These are phyloP conservation scores for Petunia hybrid DNA, from an alignment of 305 asterid genomes.

Conservation along the genomic window DNA sequence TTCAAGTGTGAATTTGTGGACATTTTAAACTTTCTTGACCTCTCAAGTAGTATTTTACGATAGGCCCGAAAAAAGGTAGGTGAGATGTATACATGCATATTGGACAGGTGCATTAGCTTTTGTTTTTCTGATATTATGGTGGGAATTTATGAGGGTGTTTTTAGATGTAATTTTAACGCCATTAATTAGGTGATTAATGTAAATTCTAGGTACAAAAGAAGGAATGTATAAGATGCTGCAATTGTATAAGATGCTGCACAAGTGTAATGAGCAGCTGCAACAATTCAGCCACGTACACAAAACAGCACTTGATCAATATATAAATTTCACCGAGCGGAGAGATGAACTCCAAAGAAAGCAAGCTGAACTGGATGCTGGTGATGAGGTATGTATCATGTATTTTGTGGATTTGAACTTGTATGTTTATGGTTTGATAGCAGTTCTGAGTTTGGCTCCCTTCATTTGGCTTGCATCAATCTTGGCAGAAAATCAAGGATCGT, in stretches of 20 bases:
- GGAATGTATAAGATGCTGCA: slow-evolving; percentile 62
- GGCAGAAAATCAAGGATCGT: slow-evolving; percentile 97
- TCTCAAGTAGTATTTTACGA: not conserved
- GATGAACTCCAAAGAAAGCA: slow-evolving; percentile 95
- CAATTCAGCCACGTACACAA: slow-evolving; percentile 98
- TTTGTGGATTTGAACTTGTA: slow-evolving; percentile 30
- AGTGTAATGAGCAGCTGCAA: slow-evolving; percentile 90
- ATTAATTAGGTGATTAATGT: slow-evolving; percentile 24
- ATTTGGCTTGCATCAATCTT: slow-evolving; percentile 39
- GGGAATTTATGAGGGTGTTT: slow-evolving; percentile 21
- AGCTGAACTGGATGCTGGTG: slow-evolving; percentile 97
- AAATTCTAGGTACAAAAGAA: slow-evolving; percentile 75
- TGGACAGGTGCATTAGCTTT: slow-evolving; percentile 17
- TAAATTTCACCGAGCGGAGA: slow-evolving; percentile 94
- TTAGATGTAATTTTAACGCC: slow-evolving; percentile 6
- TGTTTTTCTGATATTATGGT: slow-evolving; percentile 15
- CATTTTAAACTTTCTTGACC: slow-evolving; percentile 9
- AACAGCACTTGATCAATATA: slow-evolving; percentile 97
- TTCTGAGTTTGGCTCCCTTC: slow-evolving; percentile 29
- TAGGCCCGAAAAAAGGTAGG: not conserved
- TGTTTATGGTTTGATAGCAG: slow-evolving; percentile 34
- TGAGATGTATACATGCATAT: not conserved
- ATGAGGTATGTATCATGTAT: slow-evolving; percentile 61
- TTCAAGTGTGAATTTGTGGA: slow-evolving; percentile 4
- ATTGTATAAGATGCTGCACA: slow-evolving; percentile 81